Percentiles rank a stretch among this genome's conserved stretches.
phyloP scores from a whole-genome alignment of 2,329 filamentous ascomycete species.

The Ceratocystis eucalypticola region DNA sequence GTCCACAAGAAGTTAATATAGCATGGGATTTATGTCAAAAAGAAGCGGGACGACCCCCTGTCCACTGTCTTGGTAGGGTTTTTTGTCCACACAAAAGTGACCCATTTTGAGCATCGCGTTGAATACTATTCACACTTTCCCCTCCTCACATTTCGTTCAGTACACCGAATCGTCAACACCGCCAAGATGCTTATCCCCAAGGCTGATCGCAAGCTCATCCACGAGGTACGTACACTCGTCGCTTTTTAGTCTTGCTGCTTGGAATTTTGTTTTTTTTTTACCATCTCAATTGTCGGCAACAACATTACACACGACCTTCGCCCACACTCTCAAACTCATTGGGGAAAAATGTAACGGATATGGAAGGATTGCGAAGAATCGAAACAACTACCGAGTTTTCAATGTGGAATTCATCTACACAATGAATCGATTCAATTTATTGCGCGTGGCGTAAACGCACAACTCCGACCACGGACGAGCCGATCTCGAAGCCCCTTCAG shows the following conservation, averaged over 20 bases:
- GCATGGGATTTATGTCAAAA: conserved; percentile 10
- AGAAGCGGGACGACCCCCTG: conserved; percentile 15
- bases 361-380: conserved; percentile 1
- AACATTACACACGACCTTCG: background rate
- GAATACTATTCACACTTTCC: conserved; percentile 20
- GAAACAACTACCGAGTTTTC: conserved; percentile 1
- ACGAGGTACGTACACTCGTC: conserved; percentile 45
- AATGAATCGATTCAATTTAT: background rate
- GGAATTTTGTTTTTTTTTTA: conserved; percentile 7
- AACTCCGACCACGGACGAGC: conserved; percentile 12
- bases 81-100: conserved; percentile 34
- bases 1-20: conserved; percentile 18
- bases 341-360: conserved; percentile 5
- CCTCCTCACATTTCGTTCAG: conserved; percentile 19
- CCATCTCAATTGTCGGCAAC: conserved; percentile 1
- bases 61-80: conserved; percentile 28
- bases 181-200: conserved; percentile 95
- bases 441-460: background rate
- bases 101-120: conserved; percentile 31
- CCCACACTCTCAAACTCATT: too few relatives aligned
- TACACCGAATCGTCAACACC: conserved; percentile 24
- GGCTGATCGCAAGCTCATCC: conserved; percentile 99
- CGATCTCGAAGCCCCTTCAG: too few relatives aligned
- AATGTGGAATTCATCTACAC: background rate
- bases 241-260: conserved; percentile 14